Evolutionary conservation across 2,329 filamentous ascomycete species (phyloP), one percentile per base, ranked within the genome.

Genomic region (Laburnicola sp.): DNA sequence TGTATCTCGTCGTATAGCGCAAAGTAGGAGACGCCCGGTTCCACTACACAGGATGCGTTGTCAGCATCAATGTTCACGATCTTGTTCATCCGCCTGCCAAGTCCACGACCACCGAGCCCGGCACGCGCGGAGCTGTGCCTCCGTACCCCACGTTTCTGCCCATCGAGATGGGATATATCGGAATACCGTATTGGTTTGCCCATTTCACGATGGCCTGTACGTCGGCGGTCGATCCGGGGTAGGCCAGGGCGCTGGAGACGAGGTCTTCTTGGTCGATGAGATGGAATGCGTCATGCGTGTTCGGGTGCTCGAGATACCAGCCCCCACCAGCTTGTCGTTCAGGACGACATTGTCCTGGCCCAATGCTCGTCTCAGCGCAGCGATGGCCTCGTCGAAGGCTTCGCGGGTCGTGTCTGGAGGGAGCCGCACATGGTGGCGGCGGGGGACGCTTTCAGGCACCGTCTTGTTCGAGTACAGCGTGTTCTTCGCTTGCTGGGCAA

Each of bases 101-200:
- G 63, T 48, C 79, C 10, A 80, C 52, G 1, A 75, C 75, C 2
- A 80, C 66, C 32, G 71, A 75, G 0, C 78, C 78, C 4, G 70
- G 68, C 2, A 78, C 69, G 3, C 75, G 62, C 0, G 78, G 78
- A 0, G 77, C 77, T 1, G 78, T 74, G 1, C 79, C 78, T 10
- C 79, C 79, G 51, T 81, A 80, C 0, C 53, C 76, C 4, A 76
- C 58, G 54, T 81, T 81, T 26, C 76, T 71, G 7, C 76, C 76
- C 54, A 61, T 68, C 31, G 65, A 66, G 58, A 49, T 66, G 35
- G 58, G 65, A 60, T 67, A 74, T 6, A 74, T 34, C 1, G 68
- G 68, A 4, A 74, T 59, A 2, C 51, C 50, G 51, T 66, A 56
- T 26, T 65, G 54, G 34, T 71, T 72, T 3, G 68, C 69, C 35